Percentiles rank a stretch among this genome's conserved stretches.
Conservation (phyloP, 2,329 filamentous ascomycete genomes). For the Ascochyta clinopodiicola region DNA sequence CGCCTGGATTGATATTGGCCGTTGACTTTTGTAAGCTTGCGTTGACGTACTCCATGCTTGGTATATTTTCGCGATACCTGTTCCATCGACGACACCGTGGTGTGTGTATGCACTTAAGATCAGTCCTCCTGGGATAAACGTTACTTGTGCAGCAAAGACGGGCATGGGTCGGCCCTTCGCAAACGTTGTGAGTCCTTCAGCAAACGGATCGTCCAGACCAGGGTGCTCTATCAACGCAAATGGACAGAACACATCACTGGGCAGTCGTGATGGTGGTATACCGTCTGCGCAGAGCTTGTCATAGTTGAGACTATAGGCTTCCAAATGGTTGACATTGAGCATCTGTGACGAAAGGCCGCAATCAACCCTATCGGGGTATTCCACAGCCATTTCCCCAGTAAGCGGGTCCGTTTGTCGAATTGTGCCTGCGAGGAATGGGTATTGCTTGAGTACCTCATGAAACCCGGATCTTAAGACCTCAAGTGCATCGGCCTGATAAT, state of each 20-base stretch:
- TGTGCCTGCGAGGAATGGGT: constrained; percentile 10
- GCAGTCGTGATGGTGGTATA: constrained; percentile 18
- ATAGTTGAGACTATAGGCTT: not conserved
- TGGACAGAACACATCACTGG: constrained; percentile 19
- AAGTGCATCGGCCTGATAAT: not conserved
- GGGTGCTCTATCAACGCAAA: constrained; percentile 16
- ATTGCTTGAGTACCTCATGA: not conserved
- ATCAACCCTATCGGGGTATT: not conserved
- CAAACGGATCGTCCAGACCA: constrained; percentile 23
- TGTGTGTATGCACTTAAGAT: constrained; percentile 36
- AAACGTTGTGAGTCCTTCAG: constrained; percentile 13
- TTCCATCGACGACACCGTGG: constrained; percentile 32
- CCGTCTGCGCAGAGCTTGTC: not conserved
- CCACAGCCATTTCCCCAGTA: not conserved
- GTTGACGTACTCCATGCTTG: constrained; percentile 18
- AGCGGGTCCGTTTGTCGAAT: not conserved
- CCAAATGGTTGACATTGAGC: not conserved
- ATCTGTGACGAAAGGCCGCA: not conserved
- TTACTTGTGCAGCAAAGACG: constrained; percentile 30
- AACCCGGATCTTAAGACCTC: not conserved
- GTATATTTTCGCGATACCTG: constrained; percentile 21
- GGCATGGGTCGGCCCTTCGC: constrained; percentile 20
- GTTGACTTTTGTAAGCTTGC: not conserved
- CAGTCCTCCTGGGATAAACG: constrained; percentile 37
- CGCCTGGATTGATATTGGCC: not conserved